phyloP scores from a whole-genome alignment of 345 rosid genomes.

The Populus tremula region DNA sequence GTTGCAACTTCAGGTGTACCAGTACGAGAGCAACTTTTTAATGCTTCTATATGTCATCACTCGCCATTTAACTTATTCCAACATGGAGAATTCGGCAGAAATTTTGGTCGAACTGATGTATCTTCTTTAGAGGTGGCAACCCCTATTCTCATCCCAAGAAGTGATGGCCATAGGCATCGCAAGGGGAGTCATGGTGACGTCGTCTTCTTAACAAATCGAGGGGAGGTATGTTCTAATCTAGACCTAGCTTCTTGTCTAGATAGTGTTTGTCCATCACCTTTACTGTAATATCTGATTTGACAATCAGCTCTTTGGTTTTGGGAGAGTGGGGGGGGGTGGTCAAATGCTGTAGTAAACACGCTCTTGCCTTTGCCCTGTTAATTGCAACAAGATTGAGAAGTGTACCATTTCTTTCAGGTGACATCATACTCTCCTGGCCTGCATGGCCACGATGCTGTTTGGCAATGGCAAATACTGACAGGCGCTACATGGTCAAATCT shows the following conservation, averaged over 20 bases:
- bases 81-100: slow-evolving; percentile 70
- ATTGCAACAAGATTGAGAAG: neutral
- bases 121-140: slow-evolving; percentile 84
- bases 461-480: slow-evolving; percentile 45
- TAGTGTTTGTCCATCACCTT: neutral
- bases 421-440: slow-evolving; percentile 81
- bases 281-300: neutral
- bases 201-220: slow-evolving; percentile 87
- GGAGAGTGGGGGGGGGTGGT: neutral
- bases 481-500: slow-evolving; percentile 96
- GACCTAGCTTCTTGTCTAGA: neutral
- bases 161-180: slow-evolving; percentile 77
- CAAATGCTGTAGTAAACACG: neutral
- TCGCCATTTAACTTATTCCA: slow-evolving; percentile 77
- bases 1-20: slow-evolving; percentile 98
- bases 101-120: slow-evolving; percentile 59
- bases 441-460: slow-evolving; percentile 62
- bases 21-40: slow-evolving; percentile 87
- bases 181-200: slow-evolving; percentile 91
- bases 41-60: slow-evolving; percentile 89
- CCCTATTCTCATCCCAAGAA: slow-evolving; percentile 84
- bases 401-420: slow-evolving; percentile 48
- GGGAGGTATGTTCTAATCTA: slow-evolving; percentile 63
- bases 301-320: neutral
- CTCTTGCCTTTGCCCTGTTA: neutral